Conservation (phyloP, 192 early-diverging fungal species). For the Linnemannia schmuckeri region DNA sequence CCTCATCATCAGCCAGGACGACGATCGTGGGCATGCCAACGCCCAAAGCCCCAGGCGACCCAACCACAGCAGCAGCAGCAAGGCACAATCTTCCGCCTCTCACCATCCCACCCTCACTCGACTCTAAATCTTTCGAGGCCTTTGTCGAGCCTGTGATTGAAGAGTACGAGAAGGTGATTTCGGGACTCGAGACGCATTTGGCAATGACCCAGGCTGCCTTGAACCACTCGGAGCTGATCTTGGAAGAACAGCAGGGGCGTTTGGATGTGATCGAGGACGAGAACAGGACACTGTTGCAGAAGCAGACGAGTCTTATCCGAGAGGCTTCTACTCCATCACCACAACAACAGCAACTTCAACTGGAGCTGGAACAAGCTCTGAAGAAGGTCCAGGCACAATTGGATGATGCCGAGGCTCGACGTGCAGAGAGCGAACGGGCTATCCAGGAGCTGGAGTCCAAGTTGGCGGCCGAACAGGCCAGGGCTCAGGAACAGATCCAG, state of each 20-base stretch:
- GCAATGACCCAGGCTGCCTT: conserved; percentile 68
- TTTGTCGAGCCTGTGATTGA: conserved; percentile 78
- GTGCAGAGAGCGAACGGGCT: conserved; percentile 29
- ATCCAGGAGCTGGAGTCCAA: conserved; percentile 44
- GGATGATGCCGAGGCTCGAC: conserved; percentile 21
- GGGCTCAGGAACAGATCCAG: conserved; percentile 34
- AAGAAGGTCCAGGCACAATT: conserved; percentile 24
- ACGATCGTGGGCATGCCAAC: not conserved
- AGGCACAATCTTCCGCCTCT: conserved; percentile 21
- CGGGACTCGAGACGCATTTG: conserved; percentile 72
- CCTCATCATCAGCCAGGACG: conserved; percentile 28
- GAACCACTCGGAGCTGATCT: conserved; percentile 65
- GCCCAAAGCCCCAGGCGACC: not conserved
- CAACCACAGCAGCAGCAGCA: not conserved
- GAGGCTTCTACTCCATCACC: not conserved
- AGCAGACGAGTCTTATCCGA: not conserved
- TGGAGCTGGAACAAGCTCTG: conserved; percentile 11
- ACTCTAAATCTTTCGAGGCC: conserved; percentile 56
- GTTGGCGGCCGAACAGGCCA: conserved; percentile 26
- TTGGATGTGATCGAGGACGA: conserved; percentile 56
- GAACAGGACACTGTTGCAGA: conserved; percentile 9
- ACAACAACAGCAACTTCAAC: conserved; percentile 11
- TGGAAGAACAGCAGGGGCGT: conserved; percentile 70
- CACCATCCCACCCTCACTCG: conserved; percentile 14
- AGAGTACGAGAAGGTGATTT: conserved; percentile 77